phyloP scores from a whole-genome alignment of 345 rosid species.

The Alliaria petiolata region DNA sequence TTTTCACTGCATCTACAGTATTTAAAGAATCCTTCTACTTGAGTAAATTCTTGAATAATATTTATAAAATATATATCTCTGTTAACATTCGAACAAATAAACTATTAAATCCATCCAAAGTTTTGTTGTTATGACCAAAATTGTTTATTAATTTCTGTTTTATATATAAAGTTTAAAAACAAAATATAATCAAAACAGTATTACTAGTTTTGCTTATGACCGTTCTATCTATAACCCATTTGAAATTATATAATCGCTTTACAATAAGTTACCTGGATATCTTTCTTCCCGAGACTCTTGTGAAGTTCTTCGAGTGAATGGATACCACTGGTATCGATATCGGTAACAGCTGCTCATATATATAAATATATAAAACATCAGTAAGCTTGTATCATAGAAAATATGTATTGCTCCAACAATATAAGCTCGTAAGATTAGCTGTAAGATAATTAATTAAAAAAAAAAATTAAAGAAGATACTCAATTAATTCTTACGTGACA shows the following conservation, averaged over 20 bases:
- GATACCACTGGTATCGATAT: conserved; percentile 87
- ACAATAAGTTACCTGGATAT: conserved; percentile 42
- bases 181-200: too few species aligned
- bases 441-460: background rate
- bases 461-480: background rate
- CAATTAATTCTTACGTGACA: conserved; percentile 59
- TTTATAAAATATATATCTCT: too few species aligned
- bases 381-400: background rate
- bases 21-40: background rate
- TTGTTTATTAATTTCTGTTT: too few species aligned
- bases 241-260: too few species aligned
- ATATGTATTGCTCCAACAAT: background rate
- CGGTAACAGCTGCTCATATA: conserved; percentile 61
- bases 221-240: too few species aligned
- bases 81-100: too few species aligned
- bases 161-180: too few species aligned
- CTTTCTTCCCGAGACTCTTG: conserved; percentile 54
- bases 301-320: conserved; percentile 69
- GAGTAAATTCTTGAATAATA: background rate
- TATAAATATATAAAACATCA: too few species aligned
- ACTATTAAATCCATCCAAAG: background rate
- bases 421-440: background rate
- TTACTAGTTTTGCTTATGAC: too few species aligned
- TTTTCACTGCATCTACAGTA: background rate
- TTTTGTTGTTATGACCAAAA: too few species aligned